Evolutionary conservation across 768 basidiomycete genomes (phyloP).

Genomic region (Peribolospora kevripleyi): DNA sequence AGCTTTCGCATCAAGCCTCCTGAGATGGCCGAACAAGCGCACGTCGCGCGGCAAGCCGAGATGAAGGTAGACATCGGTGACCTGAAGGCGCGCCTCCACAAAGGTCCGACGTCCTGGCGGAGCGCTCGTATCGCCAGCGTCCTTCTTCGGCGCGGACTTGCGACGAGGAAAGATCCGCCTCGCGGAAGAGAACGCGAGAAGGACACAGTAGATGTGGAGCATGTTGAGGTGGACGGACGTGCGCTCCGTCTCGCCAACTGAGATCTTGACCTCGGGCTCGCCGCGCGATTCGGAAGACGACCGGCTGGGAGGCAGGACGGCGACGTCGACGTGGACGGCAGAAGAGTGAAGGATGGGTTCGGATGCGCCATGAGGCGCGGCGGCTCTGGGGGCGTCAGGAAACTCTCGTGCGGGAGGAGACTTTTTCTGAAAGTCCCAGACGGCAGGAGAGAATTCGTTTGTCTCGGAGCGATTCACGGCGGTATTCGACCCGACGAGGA

Average conservation of each 20-base stretch:
- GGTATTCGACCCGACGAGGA: slow-evolving; percentile 7
- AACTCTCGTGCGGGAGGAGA: no score
- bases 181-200: slow-evolving; percentile 37
- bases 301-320: no score
- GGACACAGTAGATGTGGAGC: slow-evolving; percentile 36
- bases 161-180: slow-evolving; percentile 19
- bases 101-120: slow-evolving; percentile 3
- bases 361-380: no score
- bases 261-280: no score
- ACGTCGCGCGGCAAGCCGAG: slow-evolving; percentile 20
- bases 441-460: background rate
- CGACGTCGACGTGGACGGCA: no score
- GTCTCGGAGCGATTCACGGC: background rate
- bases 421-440: no score
- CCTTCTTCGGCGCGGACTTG: no score
- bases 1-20: slow-evolving; percentile 8
- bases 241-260: slow-evolving; percentile 1
- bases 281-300: no score
- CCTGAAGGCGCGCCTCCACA: slow-evolving; percentile 6
- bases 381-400: no score
- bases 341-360: no score
- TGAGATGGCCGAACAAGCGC: slow-evolving; percentile 15
- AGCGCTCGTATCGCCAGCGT: slow-evolving; percentile 1
- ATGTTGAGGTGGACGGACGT: background rate
- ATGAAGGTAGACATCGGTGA: slow-evolving; percentile 11